Base-by-base conservation (phyloP, 768 basidiomycete genomes). In the Tylopilus balloui region DNA sequence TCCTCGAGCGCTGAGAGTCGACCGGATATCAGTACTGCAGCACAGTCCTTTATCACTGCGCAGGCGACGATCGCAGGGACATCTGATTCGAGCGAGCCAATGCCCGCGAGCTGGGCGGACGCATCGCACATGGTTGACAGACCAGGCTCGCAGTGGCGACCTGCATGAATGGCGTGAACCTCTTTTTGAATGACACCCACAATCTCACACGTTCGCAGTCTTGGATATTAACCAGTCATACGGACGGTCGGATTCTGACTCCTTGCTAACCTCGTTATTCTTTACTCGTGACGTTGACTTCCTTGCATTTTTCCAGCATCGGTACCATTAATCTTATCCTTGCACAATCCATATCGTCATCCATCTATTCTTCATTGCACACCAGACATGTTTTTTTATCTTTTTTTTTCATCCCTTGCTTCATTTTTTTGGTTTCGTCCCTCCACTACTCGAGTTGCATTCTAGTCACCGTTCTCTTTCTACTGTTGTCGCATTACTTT, bases 1-100 rank as follows among this genome's bases (percentile, higher is more conserved):
- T 21, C 51, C 6, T 60, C 64, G 27, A 28, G 52, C 37, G 52
- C 59, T 57, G 71, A 63, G 53, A 78, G 78, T 57, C 78, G 70
- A 32, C 74, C 77, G 0, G 83, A 83, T 61, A 75, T 88, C 59
- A 86, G 85, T 63, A 84, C 83, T 0, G 85, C 86, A 12, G 74
- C 79, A 3, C 74, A 75, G 50, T 87, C 85, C 48, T 84, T 86
- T 55, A 75, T 87, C 19, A 86, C 86, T 5, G 77, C 78, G 15
- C 75, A 86, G 35, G 75, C 77, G 40, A 84, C 83, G 7, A 62
- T 83, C 11, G 74, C 74, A 14, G 78, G 79, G 20, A 76, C 59
- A 27, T 82, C 82, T 15, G 81, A 78, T 37, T 73, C 75, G 46
- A 74, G 77, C 45, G 75, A 70, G 28, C 66, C 67, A 20, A 75